Conservation (phyloP, 73 alveolate genomes). For the Symbiodinium pilosum region DNA sequence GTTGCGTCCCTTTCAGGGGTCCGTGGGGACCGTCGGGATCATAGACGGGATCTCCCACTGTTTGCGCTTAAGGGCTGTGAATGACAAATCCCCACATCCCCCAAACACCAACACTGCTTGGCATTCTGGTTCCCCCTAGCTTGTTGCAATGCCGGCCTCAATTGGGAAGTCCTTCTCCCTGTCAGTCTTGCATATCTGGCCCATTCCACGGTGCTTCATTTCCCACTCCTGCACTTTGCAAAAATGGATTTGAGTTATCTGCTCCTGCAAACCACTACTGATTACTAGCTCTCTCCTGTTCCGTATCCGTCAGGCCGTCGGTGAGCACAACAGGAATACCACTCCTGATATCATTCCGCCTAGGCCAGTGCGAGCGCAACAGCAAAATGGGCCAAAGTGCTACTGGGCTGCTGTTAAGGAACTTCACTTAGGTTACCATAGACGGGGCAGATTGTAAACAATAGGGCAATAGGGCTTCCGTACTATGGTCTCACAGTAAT, state of each 20-base stretch:
- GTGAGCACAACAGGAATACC: conserved; percentile 67
- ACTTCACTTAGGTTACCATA: too few species aligned
- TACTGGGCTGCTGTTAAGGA: too few species aligned
- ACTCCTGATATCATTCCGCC: conserved; percentile 4
- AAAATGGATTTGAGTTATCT: neutral
- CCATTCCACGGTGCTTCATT: conserved; percentile 61
- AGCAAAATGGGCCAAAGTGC: too few species aligned
- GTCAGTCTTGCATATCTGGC: conserved; percentile 71
- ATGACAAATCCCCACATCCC: too few species aligned
- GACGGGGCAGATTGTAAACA: too few species aligned
- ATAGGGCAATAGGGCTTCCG: too few species aligned
- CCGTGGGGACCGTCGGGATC: neutral
- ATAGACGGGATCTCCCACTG: neutral
- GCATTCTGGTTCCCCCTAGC: too few species aligned
- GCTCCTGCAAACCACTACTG: neutral
- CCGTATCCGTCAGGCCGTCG: conserved; percentile 62
- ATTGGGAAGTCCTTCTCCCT: conserved; percentile 54
- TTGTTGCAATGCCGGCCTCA: conserved; percentile 8
- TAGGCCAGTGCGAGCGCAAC: neutral
- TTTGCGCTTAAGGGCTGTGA: too few species aligned
- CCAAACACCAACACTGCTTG: too few species aligned
- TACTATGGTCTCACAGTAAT: too few species aligned
- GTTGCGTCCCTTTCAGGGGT: neutral
- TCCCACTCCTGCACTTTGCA: conserved; percentile 32
- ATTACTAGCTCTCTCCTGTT: neutral